Evolutionary conservation across 1,284 basidiomycete genomes (phyloP), one percentile per base, ranked within the genome.

Genomic region (Kalmanozyma brasiliensis): DNA sequence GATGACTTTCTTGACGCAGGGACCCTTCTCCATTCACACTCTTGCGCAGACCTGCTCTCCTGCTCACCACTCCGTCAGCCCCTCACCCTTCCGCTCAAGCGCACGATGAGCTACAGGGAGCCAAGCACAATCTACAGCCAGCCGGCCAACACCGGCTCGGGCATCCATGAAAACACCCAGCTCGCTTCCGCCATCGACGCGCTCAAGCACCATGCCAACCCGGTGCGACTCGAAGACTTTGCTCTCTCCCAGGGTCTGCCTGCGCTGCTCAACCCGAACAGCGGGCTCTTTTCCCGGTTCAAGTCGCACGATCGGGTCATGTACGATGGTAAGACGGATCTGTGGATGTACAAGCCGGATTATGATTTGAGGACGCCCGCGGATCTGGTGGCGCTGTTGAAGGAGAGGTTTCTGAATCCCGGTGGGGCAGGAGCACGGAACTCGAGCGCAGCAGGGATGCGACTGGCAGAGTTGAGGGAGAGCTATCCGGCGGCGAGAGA

Each of bases 301-400:
- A 89, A 86, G 76, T 83, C 85, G 2, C 93, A 95, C 73, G 91
- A 93, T 49, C 87, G 89, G 29, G 89, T 95, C 33, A 82, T 87
- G 29, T 89, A 89, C 73, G 91, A 94, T 81, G 87, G 88, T 1
- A 91, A 90, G 81, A 93, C 91, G 0, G 90, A 91, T 74, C 84
- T 93, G 1, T 94, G 90, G 80, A 89, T 90, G 6, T 94, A 93
- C 83, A 83, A 83, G 91, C 91, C 93, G 64, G 93, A 95, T 82
- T 93, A 88, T 80, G 89, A 89, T 63, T 89, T 94, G 72, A 87
- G 89, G 23, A 92, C 89, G 73, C 92, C 93, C 82, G 88, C 88
- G 1, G 88, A 92, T 2, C 85, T 95, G 1, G 83, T 94, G 3
- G 89, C 88, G 0, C 89, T 94, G 78, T 90, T 95, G 8, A 67